Evolutionary conservation across 805 yeast genomes (phyloP), one percentile per base, ranked within the genome.

Genomic region (Kuraishia cidri): DNA sequence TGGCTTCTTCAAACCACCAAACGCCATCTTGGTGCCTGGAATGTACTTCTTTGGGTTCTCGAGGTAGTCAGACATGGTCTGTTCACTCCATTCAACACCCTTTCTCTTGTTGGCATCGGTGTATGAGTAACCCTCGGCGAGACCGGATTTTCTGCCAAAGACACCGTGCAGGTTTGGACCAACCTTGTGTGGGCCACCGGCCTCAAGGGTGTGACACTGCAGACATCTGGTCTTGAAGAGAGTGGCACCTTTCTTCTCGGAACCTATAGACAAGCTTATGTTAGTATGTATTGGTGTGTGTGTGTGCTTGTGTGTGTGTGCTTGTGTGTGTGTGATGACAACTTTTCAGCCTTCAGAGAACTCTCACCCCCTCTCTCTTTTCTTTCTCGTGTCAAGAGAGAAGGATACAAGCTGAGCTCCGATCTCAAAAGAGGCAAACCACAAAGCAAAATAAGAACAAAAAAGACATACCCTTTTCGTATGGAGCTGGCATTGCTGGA

Each of bases 11-110:
- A 92, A 78, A 72, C 98, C 98, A 71, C 96, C 98, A 56, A 90
- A 92, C 46, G 98, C 97, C 98, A 92, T 92, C 83, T 92, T 92
- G 73, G 97, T 92, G 66, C 98, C 98, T 62, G 98, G 98, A 52
- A 92, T 87, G 75, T 87, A 92, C 74, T 92, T 92, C 94, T 92
- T 92, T 72, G 98, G 98, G 84, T 92, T 92, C 69, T 83, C 94
- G 66, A 92, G 78, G 81, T 92, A 92, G 64, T 84, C 95, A 52
- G 81, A 73, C 82, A 92, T 75, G 63, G 86, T 75, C 60, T 87
- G 87, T 57, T 78, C 87, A 47, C 56, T 50, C 98, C 98, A 92
- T 39, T 52, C 50, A 43, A 92, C 94, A 58, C 87, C 94, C 70
- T 87, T 87, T 72, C 80, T 81, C 77, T 85, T 84, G 85, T 90